Evolutionary conservation across 169 alveolate genomes (phyloP).

Genomic region (Sarcocystis neurona): DNA sequence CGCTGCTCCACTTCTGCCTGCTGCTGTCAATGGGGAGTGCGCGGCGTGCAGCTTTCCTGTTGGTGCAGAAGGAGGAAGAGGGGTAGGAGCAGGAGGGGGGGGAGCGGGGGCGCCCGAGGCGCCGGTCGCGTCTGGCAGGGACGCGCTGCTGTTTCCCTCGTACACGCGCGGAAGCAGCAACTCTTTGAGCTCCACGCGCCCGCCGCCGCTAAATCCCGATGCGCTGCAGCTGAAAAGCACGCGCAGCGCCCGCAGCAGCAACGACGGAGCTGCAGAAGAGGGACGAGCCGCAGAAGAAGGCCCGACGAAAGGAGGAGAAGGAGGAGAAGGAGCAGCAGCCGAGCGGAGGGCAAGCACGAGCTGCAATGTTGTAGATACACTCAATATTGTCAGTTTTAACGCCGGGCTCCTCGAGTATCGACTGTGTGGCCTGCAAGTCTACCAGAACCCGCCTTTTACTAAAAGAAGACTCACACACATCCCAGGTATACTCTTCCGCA

Average conservation of each 20-base stretch:
- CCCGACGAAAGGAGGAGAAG: too few species aligned
- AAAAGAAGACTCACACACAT: constrained; percentile 80
- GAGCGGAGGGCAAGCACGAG: not conserved
- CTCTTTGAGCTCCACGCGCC: not conserved
- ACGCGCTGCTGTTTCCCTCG: constrained; percentile 4
- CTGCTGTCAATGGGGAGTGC: not conserved
- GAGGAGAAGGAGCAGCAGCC: not conserved
- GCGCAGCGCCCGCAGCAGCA: too few species aligned
- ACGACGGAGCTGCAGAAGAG: too few species aligned
- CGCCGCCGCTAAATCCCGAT: not conserved
- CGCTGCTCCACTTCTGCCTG: not conserved
- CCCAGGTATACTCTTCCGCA: constrained; percentile 69
- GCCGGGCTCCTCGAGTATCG: constrained; percentile 87
- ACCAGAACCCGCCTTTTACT: constrained; percentile 90
- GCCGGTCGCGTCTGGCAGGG: constrained; percentile 7
- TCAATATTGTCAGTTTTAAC: constrained; percentile 69
- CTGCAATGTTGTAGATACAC: not conserved
- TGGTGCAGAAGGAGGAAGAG: not conserved
- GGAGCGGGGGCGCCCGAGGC: not conserved
- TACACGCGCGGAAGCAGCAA: not conserved
- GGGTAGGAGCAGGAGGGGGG: too few species aligned
- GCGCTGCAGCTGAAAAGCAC: too few species aligned
- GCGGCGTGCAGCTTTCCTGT: not conserved
- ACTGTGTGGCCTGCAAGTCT: constrained; percentile 81
- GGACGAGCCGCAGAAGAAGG: too few species aligned